These are phyloP conservation scores for Exophiala alcalophila DNA, from an alignment of 2,329 filamentous ascomycete genomes.

Conservation along the genomic window DNA sequence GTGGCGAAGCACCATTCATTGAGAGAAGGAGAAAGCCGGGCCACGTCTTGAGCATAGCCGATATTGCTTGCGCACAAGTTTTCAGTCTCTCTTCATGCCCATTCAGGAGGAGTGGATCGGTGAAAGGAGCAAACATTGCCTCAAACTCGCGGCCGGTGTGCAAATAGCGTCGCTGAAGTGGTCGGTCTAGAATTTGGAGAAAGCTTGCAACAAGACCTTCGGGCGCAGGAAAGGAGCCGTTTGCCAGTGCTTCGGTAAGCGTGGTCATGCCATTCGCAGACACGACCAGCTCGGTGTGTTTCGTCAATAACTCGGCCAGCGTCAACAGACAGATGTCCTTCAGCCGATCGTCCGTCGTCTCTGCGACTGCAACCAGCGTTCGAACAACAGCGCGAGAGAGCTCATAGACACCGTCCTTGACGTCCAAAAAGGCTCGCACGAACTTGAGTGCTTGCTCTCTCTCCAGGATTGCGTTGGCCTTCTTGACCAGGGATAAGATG, in stretches of 20 bases:
- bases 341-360: constrained; percentile 79
- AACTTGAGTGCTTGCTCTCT: constrained; percentile 97
- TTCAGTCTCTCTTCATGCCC: constrained; percentile 66
- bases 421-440: constrained; percentile 88
- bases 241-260: constrained; percentile 85
- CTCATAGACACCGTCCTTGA: constrained; percentile 86
- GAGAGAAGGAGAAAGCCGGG: constrained; percentile 83
- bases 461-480: constrained; percentile 94
- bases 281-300: constrained; percentile 76
- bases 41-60: constrained; percentile 90
- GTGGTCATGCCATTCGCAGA: constrained; percentile 80
- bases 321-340: constrained; percentile 91
- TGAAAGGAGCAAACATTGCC: constrained; percentile 86
- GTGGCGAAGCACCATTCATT: constrained; percentile 81
- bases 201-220: constrained; percentile 87
- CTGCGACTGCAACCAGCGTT: constrained; percentile 85
- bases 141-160: constrained; percentile 86
- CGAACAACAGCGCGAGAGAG: constrained; percentile 83
- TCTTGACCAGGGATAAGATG: constrained; percentile 87
- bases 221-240: constrained; percentile 87
- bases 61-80: constrained; percentile 87
- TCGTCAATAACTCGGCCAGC: constrained; percentile 83
- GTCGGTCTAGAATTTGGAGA: constrained; percentile 82
- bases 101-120: constrained; percentile 65
- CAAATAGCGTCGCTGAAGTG: constrained; percentile 75